phyloP scores from a whole-genome alignment of 495 filamentous ascomycete species.

The Penicillium crystallinum region DNA sequence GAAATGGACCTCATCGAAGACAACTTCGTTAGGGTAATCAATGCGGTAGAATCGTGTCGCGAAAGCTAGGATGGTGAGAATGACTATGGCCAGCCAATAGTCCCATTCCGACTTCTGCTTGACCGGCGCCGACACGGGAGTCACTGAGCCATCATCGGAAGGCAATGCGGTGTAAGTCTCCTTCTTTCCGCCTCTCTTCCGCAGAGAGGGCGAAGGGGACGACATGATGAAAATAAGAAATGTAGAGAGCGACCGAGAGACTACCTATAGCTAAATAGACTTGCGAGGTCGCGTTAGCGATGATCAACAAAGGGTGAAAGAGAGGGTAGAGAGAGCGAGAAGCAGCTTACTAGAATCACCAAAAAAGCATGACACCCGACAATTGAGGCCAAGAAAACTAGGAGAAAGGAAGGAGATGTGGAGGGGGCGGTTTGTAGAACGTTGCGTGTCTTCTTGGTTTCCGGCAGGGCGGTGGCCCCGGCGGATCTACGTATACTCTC shows the following conservation, averaged over 20 bases:
- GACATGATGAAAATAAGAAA: slow-evolving; percentile 31
- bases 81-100: slow-evolving; percentile 71
- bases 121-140: slow-evolving; percentile 16
- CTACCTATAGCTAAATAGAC: slow-evolving; percentile 34
- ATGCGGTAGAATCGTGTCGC: slow-evolving; percentile 93
- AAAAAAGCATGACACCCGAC: slow-evolving; percentile 24
- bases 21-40: slow-evolving; percentile 88
- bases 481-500: slow-evolving; percentile 7
- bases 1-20: slow-evolving; percentile 99
- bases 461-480: slow-evolving; percentile 6
- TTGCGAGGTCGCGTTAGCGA: slow-evolving; percentile 13
- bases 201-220: slow-evolving; percentile 41
- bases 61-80: slow-evolving; percentile 83
- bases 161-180: slow-evolving; percentile 29
- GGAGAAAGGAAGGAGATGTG: slow-evolving; percentile 9
- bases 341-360: slow-evolving; percentile 24
- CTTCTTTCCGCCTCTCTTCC: slow-evolving; percentile 49
- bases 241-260: slow-evolving; percentile 33
- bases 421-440: background rate
- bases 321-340: background rate
- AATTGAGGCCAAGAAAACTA: slow-evolving; percentile 13
- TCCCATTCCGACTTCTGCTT: slow-evolving; percentile 61
- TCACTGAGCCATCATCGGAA: slow-evolving; percentile 25
- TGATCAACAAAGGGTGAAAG: background rate
- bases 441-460: slow-evolving; percentile 15